A percentile compares a stretch with the other conserved stretches of the same genome.
Evolutionary conservation across 2,329 filamentous ascomycete species (phyloP).

Genomic region (Aspergillus sp.): DNA sequence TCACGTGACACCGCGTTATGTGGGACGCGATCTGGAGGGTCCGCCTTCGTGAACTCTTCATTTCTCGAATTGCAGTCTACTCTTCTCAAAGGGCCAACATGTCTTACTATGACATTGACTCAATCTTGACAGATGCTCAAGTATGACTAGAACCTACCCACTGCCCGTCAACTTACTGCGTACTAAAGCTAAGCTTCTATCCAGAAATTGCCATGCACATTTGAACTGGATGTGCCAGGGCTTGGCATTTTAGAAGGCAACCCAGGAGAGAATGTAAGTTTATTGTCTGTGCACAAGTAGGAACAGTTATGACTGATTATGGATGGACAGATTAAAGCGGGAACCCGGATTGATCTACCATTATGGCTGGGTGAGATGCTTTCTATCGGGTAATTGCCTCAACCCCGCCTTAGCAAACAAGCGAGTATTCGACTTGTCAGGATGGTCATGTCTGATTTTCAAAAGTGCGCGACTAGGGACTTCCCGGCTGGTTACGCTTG

Average conservation of each 20-base stretch:
- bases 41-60: background rate
- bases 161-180: background rate
- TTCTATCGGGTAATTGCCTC: constrained; percentile 44
- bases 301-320: background rate
- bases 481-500: constrained; percentile 70
- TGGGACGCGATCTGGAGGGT: constrained; percentile 7
- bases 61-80: background rate
- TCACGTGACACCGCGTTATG: constrained; percentile 14
- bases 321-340: constrained; percentile 66
- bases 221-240: constrained; percentile 83
- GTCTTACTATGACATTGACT: constrained; percentile 50
- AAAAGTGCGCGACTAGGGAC: constrained; percentile 44
- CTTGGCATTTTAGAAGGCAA: constrained; percentile 90
- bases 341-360: constrained; percentile 78
- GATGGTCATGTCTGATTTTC: background rate
- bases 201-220: constrained; percentile 93
- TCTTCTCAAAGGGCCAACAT: constrained; percentile 21
- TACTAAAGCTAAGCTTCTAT: background rate
- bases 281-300: background rate
- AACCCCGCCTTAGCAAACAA: background rate
- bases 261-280: constrained; percentile 57
- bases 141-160: constrained; percentile 20
- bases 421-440: background rate
- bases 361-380: constrained; percentile 96
- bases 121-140: constrained; percentile 48